Base-by-base conservation (phyloP, 495 filamentous ascomycete genomes). In the Mytilinidion resinicola region DNA sequence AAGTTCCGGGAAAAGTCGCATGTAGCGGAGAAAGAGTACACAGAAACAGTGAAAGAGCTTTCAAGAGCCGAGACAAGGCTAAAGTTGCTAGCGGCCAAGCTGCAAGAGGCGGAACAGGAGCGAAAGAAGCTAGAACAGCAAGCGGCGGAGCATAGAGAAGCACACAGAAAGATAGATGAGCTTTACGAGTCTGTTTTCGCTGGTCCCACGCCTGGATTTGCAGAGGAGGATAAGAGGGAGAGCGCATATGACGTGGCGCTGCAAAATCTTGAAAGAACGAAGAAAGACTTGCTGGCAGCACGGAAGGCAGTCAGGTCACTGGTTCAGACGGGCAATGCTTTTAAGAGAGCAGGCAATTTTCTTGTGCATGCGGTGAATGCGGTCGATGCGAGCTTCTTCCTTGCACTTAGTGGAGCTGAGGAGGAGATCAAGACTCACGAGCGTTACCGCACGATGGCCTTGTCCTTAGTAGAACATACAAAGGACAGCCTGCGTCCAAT, bases 121-220 rank as follows among this genome's bases (percentile, higher is more conserved):
- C 51, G 11, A 35, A 47, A 33, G 15, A 33, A 33, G 19, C 42
- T 61, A 10, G 34, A 56, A 56, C n/a, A 35, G 5, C 8, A 21
- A 50, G 59, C 59, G 12, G 21, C 50, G 35, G 36, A 42, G 20
- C 59, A 61, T 21, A 52, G 20, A 3, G 33, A 14, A 36, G 34
- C 51, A 4, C 56, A 59, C 15, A 21, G 10, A 3, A 33, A 53
- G 20, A 48, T 59, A 3, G 56, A 59, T 38, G 25, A 12, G 6
- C 56, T 59, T 20, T 59, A 59, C 51, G 20, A 14, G 3, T 20
- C 34, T 19, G 17, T 59, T 10, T 59, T 59, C 19, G 48, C 11
- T 9, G 56, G 56, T 5, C 56, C 56, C 2, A 59, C 56, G 12
- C 56, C 56, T 17, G 56, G 56, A 17, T 59, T 59, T 17, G 49